Conservation (phyloP, 345 rosid species). For the Murraya paniculata region DNA sequence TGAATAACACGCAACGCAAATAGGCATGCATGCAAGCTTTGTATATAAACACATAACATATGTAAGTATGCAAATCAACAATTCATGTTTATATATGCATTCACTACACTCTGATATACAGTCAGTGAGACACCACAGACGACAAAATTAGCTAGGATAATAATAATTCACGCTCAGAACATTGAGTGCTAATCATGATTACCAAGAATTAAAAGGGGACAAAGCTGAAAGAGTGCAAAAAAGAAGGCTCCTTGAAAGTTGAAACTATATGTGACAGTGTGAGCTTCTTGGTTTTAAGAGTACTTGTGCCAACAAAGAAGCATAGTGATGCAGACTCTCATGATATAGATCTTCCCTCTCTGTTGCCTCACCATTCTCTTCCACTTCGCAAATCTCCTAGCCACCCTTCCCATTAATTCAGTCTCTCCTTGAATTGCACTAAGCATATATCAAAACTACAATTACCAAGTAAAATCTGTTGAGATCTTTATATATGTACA, state of each 20-base stretch:
- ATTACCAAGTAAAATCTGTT: not conserved
- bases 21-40: not conserved
- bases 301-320: constrained; percentile 65
- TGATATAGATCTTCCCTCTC: constrained; percentile 57
- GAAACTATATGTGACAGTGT: not conserved
- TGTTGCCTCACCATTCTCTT: constrained; percentile 62
- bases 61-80: not conserved
- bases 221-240: not conserved
- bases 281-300: constrained; percentile 18
- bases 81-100: not conserved
- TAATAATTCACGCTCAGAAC: not conserved
- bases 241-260: not conserved
- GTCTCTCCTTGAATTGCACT: not conserved
- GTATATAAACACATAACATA: not conserved
- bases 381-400: constrained; percentile 46
- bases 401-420: constrained; percentile 25
- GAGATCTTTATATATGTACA: not conserved
- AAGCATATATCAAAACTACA: not conserved
- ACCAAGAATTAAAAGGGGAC: not conserved
- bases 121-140: not conserved
- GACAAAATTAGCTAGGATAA: not conserved
- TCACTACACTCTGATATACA: not conserved
- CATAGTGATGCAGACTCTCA: constrained; percentile 60
- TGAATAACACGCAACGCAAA: not conserved
- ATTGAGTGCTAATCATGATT: not conserved